Conservation (phyloP, 371 early-diverging fungal genomes). For the Mucor piriformis region DNA sequence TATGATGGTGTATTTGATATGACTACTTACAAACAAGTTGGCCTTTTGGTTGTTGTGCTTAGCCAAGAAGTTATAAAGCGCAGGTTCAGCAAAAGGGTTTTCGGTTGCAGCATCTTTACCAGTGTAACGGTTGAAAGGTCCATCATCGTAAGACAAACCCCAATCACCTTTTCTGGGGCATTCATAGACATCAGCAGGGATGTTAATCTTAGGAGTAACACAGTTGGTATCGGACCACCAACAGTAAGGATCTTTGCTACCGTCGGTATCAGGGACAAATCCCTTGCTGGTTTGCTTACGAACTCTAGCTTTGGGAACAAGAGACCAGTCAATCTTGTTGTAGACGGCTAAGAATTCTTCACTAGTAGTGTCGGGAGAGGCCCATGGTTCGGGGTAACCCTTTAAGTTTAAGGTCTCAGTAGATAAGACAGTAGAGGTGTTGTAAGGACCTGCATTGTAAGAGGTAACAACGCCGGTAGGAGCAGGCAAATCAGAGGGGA, state of each 20-base stretch:
- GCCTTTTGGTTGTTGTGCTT: constrained; percentile 28
- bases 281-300: constrained; percentile 21
- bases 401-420: constrained; percentile 1
- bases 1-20: neutral
- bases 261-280: constrained; percentile 19
- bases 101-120: constrained; percentile 13
- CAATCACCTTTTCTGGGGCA: constrained; percentile 49
- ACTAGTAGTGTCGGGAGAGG: constrained; percentile 17
- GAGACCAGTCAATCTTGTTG: constrained; percentile 24
- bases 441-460: constrained; percentile 30
- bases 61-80: constrained; percentile 45
- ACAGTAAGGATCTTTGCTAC: constrained; percentile 33
- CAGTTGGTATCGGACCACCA: constrained; percentile 51
- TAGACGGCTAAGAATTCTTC: constrained; percentile 27
- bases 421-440: constrained; percentile 17
- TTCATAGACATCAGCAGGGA: constrained; percentile 48
- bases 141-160: constrained; percentile 52
- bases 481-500: constrained; percentile 27
- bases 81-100: constrained; percentile 40
- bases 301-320: constrained; percentile 28
- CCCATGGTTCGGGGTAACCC: constrained; percentile 24
- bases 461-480: constrained; percentile 33
- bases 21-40: neutral
- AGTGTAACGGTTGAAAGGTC: constrained; percentile 37
- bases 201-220: constrained; percentile 39